Evolutionary conservation across 2,329 filamentous ascomycete species (phyloP).

Genomic region (Fusarium mangiferae): DNA sequence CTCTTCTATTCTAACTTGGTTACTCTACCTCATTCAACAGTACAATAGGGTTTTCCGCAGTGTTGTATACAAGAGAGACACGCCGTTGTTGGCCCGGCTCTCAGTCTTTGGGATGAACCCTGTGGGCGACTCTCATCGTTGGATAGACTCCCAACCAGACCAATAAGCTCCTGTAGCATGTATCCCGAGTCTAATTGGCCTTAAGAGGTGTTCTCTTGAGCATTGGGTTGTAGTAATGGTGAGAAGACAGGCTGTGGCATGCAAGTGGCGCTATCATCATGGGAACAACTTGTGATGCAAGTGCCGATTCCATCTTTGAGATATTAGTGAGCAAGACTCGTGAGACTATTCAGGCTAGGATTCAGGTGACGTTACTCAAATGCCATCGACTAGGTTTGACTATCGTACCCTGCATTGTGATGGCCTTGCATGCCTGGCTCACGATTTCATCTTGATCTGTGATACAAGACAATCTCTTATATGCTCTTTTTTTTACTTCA

Average conservation of each 20-base stretch:
- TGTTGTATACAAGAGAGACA: neutral
- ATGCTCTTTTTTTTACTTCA: no score
- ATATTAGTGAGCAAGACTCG: neutral
- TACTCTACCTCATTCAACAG: neutral
- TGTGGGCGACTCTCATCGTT: no score
- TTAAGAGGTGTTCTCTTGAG: neutral
- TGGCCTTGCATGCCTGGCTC: neutral
- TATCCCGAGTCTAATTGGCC: accelerated
- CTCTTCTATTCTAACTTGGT: accelerated
- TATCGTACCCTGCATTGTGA: neutral
- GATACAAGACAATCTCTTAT: no score
- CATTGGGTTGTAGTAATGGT: neutral
- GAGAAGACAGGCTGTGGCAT: neutral
- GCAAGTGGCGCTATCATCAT: neutral
- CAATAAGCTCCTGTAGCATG: neutral
- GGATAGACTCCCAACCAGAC: no score
- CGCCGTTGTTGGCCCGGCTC: neutral
- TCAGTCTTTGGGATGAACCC: neutral
- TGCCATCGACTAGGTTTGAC: no score
- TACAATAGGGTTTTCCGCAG: neutral
- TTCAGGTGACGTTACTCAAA: neutral
- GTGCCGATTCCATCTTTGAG: neutral
- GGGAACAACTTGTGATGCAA: neutral
- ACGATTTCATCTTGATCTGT: neutral
- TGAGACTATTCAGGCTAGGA: neutral